Base-by-base conservation (phyloP, 805 yeast genomes). In the Ogataea nakhonphanomensis region DNA sequence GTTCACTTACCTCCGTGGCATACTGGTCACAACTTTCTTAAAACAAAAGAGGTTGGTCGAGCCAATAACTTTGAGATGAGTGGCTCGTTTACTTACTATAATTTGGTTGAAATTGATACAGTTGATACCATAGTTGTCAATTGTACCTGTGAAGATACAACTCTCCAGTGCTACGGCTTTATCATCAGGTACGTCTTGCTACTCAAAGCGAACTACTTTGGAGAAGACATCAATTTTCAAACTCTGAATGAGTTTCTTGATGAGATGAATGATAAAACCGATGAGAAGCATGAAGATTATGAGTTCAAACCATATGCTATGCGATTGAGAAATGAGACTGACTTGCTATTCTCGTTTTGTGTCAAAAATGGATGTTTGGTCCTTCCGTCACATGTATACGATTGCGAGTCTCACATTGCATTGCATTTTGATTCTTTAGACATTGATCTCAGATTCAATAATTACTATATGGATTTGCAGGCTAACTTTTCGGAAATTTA, bases 1-100 rank as follows among this genome's bases (percentile, higher is more conserved):
- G 58, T 90, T 2, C 83, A 80, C 42, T 78, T 93, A 0, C 98
- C 99, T 0, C 83, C 91, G 1, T 93, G 98, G 96, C 95, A 88
- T 55, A 90, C 98, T 0, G 66, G 79, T 20, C 76, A 79, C 39
- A 81, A 83, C 34, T 91, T 91, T 49, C 59, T 85, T 65, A 71
- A 73, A 33, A 63, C 73, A 9, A 76, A 73, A 13, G 73, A 74
- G 11, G 71, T 88, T 46, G 98, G 96, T 0, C 66, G 79, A 45
- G 78, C 89, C 0, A 66, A 73, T 21, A 73, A 80, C 39, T 82
- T 89, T 51, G 61, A 57, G 2, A 60, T 88, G 12, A 61, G 62
- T 1, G 95, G 96, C 0, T 71, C 80, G 0, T 84, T 86, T 60
- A 74, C 82, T 0, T 81, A 74, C 50, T 76, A 67, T 58, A 68